Percentiles rank a stretch among this genome's conserved stretches.
phyloP scores from a whole-genome alignment of 768 basidiomycete species.

The Mycena metata region DNA sequence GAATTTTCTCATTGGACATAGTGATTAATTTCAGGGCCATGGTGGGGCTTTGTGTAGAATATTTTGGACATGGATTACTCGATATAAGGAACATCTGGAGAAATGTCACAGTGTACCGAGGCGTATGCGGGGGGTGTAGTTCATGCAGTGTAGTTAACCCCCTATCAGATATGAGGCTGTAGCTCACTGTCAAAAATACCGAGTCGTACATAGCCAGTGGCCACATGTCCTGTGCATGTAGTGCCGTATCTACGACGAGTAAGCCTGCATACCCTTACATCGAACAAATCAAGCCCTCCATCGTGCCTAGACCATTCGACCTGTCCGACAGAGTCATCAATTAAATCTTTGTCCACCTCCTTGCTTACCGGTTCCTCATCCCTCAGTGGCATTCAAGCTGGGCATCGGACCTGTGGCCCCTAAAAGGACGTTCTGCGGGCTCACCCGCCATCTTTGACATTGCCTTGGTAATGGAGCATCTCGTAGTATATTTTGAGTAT shows the following conservation, averaged over 20 bases:
- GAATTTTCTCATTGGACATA: too few relatives aligned
- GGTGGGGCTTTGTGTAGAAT: neutral
- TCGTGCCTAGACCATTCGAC: constrained; percentile 1
- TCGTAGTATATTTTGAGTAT: too few relatives aligned
- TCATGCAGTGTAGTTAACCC: neutral
- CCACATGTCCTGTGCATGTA: neutral
- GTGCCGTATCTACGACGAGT: neutral
- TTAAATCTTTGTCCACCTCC: constrained; percentile 1
- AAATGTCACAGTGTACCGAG: constrained; percentile 4
- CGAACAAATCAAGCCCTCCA: constrained; percentile 1
- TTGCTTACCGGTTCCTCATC: neutral
- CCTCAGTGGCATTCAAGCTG: constrained; percentile 2
- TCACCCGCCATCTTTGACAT: too few relatives aligned
- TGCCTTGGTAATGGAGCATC: too few relatives aligned
- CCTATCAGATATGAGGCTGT: neutral
- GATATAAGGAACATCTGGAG: constrained; percentile 10
- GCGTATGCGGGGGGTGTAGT: neutral
- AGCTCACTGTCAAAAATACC: neutral
- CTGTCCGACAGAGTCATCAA: neutral
- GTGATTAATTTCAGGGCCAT: too few relatives aligned
- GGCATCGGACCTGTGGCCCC: neutral
- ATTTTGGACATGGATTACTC: neutral
- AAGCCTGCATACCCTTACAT: neutral
- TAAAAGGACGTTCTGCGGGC: neutral
- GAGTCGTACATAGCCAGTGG: neutral